Evolutionary conservation across 495 filamentous ascomycete species (phyloP).

Genomic region (Penicillium manginii): DNA sequence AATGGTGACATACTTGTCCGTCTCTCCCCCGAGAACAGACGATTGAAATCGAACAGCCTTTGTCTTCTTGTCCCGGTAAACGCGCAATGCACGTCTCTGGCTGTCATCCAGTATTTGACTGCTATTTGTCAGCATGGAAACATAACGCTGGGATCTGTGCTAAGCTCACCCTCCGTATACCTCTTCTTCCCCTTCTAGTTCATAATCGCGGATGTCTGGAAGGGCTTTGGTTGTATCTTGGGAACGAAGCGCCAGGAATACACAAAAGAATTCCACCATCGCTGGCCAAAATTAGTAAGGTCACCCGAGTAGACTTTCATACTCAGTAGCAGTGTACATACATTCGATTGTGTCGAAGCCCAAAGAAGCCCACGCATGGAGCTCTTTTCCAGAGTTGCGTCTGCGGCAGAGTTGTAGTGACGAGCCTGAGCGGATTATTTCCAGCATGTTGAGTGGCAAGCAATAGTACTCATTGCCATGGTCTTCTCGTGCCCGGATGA

Average conservation of each 20-base stretch:
- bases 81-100: conserved; percentile 70
- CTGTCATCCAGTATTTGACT: conserved; percentile 73
- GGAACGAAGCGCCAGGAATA: conserved; percentile 73
- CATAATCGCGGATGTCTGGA: conserved; percentile 59
- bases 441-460: conserved; percentile 55
- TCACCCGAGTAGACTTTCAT: no score
- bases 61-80: conserved; percentile 69
- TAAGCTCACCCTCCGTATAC: conserved; percentile 68
- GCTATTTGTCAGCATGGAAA: conserved; percentile 34
- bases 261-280: conserved; percentile 80
- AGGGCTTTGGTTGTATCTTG: conserved; percentile 61
- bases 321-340: conserved; percentile 31
- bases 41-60: conserved; percentile 63
- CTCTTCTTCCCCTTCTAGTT: conserved; percentile 63
- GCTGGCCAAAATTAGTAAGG: conserved; percentile 32
- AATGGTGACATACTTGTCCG: conserved; percentile 40
- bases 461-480: conserved; percentile 49
- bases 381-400: conserved; percentile 42
- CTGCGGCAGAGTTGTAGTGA: conserved; percentile 60
- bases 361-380: conserved; percentile 59
- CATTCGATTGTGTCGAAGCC: conserved; percentile 63
- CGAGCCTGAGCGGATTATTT: conserved; percentile 54
- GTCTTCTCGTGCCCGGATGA: conserved; percentile 52
- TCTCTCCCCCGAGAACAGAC: conserved; percentile 45
- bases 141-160: background rate